Percentiles rank a stretch among this genome's conserved stretches.
Conservation (phyloP, 305 asterid species). For the Solanum hybrid region DNA sequence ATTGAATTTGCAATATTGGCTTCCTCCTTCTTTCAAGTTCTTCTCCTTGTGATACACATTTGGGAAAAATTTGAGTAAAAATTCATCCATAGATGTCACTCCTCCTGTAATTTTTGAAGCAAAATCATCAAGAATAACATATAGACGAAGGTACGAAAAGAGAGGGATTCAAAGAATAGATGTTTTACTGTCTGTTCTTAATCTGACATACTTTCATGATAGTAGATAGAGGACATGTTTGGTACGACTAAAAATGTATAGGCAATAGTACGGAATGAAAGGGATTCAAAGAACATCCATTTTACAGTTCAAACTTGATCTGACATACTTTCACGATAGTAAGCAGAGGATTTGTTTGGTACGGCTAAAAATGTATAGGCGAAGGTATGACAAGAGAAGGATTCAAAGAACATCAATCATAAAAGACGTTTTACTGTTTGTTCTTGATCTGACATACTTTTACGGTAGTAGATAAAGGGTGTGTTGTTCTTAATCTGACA, state of each 20-base stretch:
- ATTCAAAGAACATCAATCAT: not conserved
- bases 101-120: constrained; percentile 31
- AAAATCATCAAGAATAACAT: not conserved
- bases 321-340: not conserved
- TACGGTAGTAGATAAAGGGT: not conserved
- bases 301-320: not conserved
- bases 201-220: not conserved
- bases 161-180: not conserved
- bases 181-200: not conserved
- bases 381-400: not conserved
- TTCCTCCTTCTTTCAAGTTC: not conserved
- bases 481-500: not conserved
- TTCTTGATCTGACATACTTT: not conserved
- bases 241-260: too few relatives aligned
- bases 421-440: not conserved
- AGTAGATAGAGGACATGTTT: too few relatives aligned
- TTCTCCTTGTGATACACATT: constrained; percentile 26
- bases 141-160: not conserved
- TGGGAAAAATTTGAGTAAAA: constrained; percentile 50
- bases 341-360: too few relatives aligned
- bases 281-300: too few relatives aligned
- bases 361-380: not conserved
- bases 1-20: constrained; percentile 55
- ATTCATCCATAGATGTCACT: constrained; percentile 67
- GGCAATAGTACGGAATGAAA: not conserved